Evolutionary conservation across 2,329 filamentous ascomycete species (phyloP), one percentile per base, ranked within the genome.

Genomic region (Helicocarpus griseus): DNA sequence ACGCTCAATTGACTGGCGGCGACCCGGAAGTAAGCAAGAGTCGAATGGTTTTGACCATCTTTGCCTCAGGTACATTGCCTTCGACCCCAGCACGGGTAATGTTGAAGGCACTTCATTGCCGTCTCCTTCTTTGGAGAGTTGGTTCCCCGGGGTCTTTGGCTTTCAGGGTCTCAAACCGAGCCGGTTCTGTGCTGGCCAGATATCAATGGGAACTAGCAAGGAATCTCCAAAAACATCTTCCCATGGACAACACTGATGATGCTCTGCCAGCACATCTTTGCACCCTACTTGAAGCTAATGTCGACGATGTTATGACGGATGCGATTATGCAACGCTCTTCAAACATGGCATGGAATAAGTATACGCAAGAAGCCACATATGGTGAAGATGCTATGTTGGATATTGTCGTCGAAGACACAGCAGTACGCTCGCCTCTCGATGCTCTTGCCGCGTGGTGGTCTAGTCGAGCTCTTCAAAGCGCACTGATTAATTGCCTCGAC

Each of bases 361-460:
- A 84, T 4, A 91, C 86, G 0, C 81, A 82, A 1, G 75, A 87
- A 60, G 81, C 83, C 28, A 78, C 82, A 0, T 71, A 76, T 40
- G 73, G 77, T 2, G 73, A 77, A 21, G 85, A 87, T 56, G 81
- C 85, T 49, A 82, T 86, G 45, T 86, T 94, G 77, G 86, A 94
- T 63, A 77, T 80, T 5, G 88, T 95, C 1, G 86, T 93, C 2
- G 86, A 93, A 53, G 91, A 96, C 61, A 81, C 82, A 49, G 85
- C 89, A 2, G 87, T 96, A 54, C 82, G 86, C 49, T 93, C 88
- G 17, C 88, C 90, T 0, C 79, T 96, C 57, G 91, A 96, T 67
- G 89, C 89, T 11, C 81, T 96, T 48, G 88, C 90, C 5, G 88
- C 90, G 2, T 96, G 90, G 90, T 93, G 84, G 74, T 94, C 90